Evolutionary conservation across 208 protist species (phyloP), one percentile per base, ranked within the genome.

Genomic region (Leishmania gerbilli): DNA sequence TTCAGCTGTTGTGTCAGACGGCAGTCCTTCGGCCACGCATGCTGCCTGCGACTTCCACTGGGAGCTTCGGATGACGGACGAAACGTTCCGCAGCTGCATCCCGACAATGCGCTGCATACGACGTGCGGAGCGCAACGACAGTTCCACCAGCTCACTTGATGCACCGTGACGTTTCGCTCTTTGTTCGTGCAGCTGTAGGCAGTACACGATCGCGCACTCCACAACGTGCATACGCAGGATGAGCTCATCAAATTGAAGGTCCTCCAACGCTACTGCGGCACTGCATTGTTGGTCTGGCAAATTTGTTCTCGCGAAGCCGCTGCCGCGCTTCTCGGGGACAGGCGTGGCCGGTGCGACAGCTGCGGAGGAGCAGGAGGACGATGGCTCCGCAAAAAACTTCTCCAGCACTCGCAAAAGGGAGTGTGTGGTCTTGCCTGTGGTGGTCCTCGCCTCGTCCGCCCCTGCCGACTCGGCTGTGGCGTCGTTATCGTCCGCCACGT

Each of bases 161-260:
- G 69, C 45, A 24, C 13, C 24, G 45, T 51, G 42, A 55, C 40
- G 3, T 9, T 24, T 74, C 45, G 40, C 27, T 31, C 3, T 27
- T 19, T 74, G 24, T 9, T 49, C 40, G 72, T 47, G 53, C 51
- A n/a, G 31, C 13, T n/a, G 34, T n/a, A 55, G 6, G 72, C 72
- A 76, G 72, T 76, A 62, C 34, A 76, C 72, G 13, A 76, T 62
- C 8, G 72, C 51, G 31, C 47, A 62, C 24, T 76, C 72, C 34
- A 62, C 72, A 31, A 76, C 34, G 49, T 76, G 72, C 69, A 74
- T 45, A 53, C 69, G 45, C 42, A 74, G n/a, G 42, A 34, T 53
- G 0, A 37, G n/a, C 42, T 74, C 69, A 24, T 74, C 69, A 5
- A 19, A 19, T 11, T 1, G 47, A 55, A 7, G 21, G 8, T 6